Conservation (phyloP, 768 basidiomycete species). For the Suillus ampliporus region DNA sequence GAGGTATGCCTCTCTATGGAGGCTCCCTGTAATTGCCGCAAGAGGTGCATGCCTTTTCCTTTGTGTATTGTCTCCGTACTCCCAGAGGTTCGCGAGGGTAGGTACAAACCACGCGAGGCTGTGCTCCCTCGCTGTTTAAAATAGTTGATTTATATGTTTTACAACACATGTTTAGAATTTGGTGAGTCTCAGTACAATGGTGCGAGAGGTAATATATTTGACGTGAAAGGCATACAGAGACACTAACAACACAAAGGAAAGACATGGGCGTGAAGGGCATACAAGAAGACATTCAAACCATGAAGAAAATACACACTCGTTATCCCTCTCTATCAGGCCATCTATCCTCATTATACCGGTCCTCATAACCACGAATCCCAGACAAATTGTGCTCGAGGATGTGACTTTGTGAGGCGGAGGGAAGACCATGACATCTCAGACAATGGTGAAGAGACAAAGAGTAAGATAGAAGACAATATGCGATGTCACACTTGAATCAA, state of each 20-base stretch:
- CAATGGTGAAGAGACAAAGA: background rate
- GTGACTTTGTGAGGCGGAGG: background rate
- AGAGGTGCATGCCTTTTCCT: background rate
- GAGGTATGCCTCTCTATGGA: conserved; percentile 2
- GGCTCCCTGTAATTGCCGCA: conserved; percentile 2
- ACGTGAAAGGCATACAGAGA: background rate
- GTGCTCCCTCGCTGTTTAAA: background rate
- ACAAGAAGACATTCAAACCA: background rate
- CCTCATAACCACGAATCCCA: background rate
- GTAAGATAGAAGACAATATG: conserved; percentile 1
- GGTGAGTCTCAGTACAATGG: background rate
- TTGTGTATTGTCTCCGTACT: background rate
- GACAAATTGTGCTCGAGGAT: background rate
- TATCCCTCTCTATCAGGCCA: background rate
- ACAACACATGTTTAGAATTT: background rate
- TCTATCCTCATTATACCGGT: background rate
- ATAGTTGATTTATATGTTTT: background rate
- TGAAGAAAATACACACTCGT: background rate
- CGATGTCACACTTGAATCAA: background rate
- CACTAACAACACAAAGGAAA: background rate
- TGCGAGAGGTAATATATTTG: background rate
- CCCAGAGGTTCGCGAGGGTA: background rate
- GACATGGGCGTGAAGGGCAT: background rate
- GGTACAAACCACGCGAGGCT: background rate
- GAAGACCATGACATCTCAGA: background rate